A percentile compares a stretch with the other conserved stretches of the same genome.
phyloP scores from a whole-genome alignment of 805 yeast species.

The Candida dajiaensis region DNA sequence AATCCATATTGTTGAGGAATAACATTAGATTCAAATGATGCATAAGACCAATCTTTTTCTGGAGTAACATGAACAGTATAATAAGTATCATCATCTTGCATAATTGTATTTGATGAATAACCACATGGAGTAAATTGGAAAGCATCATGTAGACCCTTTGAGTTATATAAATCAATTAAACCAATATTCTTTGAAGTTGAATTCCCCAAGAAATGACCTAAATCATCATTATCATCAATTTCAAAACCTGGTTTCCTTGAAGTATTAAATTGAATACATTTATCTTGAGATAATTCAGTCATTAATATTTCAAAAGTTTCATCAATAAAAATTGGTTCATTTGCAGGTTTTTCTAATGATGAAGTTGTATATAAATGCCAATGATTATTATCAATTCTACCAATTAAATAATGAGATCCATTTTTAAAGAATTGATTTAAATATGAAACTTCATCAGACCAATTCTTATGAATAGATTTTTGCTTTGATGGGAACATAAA shows the following conservation, averaged over 20 bases:
- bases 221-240: conserved; percentile 47
- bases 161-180: conserved; percentile 54
- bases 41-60: conserved; percentile 90
- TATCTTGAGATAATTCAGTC: conserved; percentile 67
- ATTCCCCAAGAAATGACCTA: conserved; percentile 79
- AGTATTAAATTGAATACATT: conserved; percentile 54
- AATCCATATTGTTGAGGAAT: conserved; percentile 36
- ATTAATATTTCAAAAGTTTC: conserved; percentile 85
- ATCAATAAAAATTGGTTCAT: conserved; percentile 35
- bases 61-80: conserved; percentile 94
- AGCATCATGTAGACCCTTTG: conserved; percentile 62
- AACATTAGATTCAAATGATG: conserved; percentile 89
- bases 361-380: conserved; percentile 79
- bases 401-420: conserved; percentile 70
- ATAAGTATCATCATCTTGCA: conserved; percentile 53
- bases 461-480: conserved; percentile 69
- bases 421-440: conserved; percentile 59
- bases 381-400: conserved; percentile 74
- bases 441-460: conserved; percentile 74
- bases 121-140: conserved; percentile 95
- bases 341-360: conserved; percentile 10
- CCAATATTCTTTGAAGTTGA: conserved; percentile 59
- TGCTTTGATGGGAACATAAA: conserved; percentile 92
- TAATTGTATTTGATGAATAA: conserved; percentile 79
- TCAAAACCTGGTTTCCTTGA: conserved; percentile 36